Evolutionary conservation across 78 protist species (phyloP), one percentile per base, ranked within the genome.

Genomic region (Andalucia godoyi): DNA sequence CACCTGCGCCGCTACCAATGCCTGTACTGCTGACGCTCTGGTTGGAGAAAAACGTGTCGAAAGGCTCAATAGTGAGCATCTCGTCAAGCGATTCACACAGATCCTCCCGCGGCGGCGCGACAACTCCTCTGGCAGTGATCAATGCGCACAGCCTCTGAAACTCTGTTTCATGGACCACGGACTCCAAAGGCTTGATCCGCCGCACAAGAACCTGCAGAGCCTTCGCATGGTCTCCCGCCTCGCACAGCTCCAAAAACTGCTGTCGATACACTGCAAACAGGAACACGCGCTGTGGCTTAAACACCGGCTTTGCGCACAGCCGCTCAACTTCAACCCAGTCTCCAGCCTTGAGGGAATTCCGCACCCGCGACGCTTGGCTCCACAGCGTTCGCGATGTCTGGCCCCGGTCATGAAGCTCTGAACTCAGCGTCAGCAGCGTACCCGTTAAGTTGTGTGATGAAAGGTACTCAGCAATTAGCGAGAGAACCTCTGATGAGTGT

Each of bases 251-350:
- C 21, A 88, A 70, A 65, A 54, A 88, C 36, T 80, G 86, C 74
- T 79, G 84, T 38, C 77, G 76, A 65, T 86, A 69, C 21, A 80
- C 85, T 15, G 72, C 80, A 49, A 77, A 84, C 3, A 77, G 68
- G 45, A 88, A 75, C 4, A 51, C 47, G 61, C 79, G 72, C 34
- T 71, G 58, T 17, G 38, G 32, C 37, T 59, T 50, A 37, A 62
- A 65, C 36, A 66, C 43, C 17, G 21, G 41, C 42, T 51, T 72
- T 34, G 53, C 13, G 45, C 60, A 55, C 0, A 81, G 40, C 55
- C 73, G 66, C 52, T 88, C 89, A 15, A 84, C 86, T 15, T 88
- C 94, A 13, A 57, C 29, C 94, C 94, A 88, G 10, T 80, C 87
- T 21, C 88, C 89, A 1, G 79, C 79, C 33, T 9, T 7, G 39